Evolutionary conservation across 768 basidiomycete species (phyloP).

Genomic region (Cystofilobasidium bisporidii): DNA sequence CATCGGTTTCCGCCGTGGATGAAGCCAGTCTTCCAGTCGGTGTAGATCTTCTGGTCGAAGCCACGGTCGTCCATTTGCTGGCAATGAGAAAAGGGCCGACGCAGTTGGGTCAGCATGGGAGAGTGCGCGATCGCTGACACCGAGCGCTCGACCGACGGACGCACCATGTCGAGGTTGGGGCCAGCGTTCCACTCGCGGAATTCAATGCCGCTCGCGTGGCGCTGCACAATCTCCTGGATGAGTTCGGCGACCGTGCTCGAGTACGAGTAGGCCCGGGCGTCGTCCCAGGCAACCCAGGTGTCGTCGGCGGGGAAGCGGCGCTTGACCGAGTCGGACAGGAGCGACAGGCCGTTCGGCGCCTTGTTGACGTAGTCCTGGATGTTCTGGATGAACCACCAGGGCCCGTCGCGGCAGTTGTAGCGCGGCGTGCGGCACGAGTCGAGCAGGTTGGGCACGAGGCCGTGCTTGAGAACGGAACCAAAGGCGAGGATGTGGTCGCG

Average conservation of each 20-base stretch:
- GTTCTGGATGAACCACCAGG: conserved; percentile 99
- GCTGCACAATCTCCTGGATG: conserved; percentile 89
- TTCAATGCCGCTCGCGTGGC: conserved; percentile 81
- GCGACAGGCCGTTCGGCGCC: conserved; percentile 71
- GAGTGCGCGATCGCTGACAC: too few species aligned
- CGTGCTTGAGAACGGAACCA: conserved; percentile 27
- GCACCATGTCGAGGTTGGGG: conserved; percentile 73
- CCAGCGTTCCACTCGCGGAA: conserved; percentile 97
- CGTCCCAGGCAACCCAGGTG: conserved; percentile 86
- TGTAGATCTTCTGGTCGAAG: conserved; percentile 82
- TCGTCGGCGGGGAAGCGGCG: conserved; percentile 94
- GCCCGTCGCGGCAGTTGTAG: conserved; percentile 92
- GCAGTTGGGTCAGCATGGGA: too few species aligned
- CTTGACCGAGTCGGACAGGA: conserved; percentile 71
- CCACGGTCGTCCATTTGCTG: conserved; percentile 81
- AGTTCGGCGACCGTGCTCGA: conserved; percentile 82
- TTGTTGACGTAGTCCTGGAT: conserved; percentile 84
- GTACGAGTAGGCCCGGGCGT: conserved; percentile 68
- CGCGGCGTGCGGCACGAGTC: conserved; percentile 79
- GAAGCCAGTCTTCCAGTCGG: conserved; percentile 93
- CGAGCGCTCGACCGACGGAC: neutral
- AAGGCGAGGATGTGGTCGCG: conserved; percentile 73
- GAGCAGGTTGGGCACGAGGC: conserved; percentile 87
- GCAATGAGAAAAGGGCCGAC: too few species aligned
- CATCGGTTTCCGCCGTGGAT: conserved; percentile 68